These are phyloP conservation scores for Hypoxylon rickii DNA, from an alignment of 495 filamentous ascomycete species.

Conservation along the genomic window DNA sequence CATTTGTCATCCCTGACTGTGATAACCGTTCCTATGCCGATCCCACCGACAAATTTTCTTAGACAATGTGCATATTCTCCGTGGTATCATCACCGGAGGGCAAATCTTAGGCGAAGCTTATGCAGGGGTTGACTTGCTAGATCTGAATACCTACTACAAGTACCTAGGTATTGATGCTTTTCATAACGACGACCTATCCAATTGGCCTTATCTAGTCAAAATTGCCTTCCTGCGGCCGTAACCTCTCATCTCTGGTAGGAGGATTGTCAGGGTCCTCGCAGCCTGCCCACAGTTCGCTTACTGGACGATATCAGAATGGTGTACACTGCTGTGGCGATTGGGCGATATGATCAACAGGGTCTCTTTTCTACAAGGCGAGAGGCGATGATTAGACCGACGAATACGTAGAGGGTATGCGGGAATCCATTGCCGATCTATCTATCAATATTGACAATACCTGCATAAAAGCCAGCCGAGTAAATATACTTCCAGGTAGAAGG, in stretches of 20 bases:
- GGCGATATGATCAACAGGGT: constrained; percentile 8
- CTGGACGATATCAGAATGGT: constrained; percentile 12
- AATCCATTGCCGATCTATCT: constrained; percentile 30
- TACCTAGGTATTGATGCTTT: not conserved
- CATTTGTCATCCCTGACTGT: constrained; percentile 38
- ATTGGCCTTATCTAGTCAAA: constrained; percentile 11
- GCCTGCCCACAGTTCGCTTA: constrained; percentile 8
- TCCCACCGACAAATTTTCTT: constrained; percentile 35
- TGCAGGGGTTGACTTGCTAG: constrained; percentile 23
- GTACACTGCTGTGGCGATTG: constrained; percentile 16
- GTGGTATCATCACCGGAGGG: constrained; percentile 14
- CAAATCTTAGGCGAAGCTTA: constrained; percentile 22
- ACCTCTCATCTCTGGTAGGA: constrained; percentile 14
- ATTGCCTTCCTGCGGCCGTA: constrained; percentile 6
- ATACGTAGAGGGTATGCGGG: not conserved
- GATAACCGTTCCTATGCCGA: constrained; percentile 20
- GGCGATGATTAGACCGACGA: not conserved
- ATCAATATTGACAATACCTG: constrained; percentile 18
- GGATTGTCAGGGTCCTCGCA: constrained; percentile 20
- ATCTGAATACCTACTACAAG: constrained; percentile 19
- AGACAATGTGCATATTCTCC: constrained; percentile 23
- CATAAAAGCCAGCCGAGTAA: too few species aligned
- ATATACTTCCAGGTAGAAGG: too few species aligned
- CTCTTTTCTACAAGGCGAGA: not conserved
- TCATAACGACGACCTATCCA: constrained; percentile 6